Conservation (phyloP, 2,329 filamentous ascomycete species). For the Microdochium bolleyi region DNA sequence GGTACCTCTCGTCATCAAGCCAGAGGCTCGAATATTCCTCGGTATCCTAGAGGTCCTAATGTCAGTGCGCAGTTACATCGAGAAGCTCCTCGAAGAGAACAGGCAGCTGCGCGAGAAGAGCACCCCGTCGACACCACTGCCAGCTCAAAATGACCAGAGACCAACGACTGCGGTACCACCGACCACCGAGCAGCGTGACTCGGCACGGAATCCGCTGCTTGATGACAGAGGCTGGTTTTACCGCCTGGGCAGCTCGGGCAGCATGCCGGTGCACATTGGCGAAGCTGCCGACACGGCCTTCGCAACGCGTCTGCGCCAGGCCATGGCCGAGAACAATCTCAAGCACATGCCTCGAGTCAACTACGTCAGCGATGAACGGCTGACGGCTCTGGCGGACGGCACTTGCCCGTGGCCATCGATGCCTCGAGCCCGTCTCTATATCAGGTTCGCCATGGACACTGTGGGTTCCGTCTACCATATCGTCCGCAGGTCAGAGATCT, state of each 20-base stretch:
- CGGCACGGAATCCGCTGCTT: slow-evolving; percentile 8
- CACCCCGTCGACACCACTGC: not conserved
- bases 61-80: slow-evolving; percentile 21
- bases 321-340: slow-evolving; percentile 17
- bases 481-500: slow-evolving; percentile 26
- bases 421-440: slow-evolving; percentile 24
- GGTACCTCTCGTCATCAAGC: no score
- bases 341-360: slow-evolving; percentile 24
- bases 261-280: slow-evolving; percentile 24
- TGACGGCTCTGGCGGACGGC: slow-evolving; percentile 17
- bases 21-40: not conserved
- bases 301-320: slow-evolving; percentile 26
- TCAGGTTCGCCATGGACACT: slow-evolving; percentile 31
- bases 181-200: slow-evolving; percentile 1
- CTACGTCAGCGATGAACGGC: slow-evolving; percentile 21
- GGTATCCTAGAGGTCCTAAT: slow-evolving; percentile 23
- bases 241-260: slow-evolving; percentile 18
- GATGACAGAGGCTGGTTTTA: slow-evolving; percentile 24
- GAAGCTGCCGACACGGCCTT: slow-evolving; percentile 27
- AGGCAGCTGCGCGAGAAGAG: slow-evolving; percentile 15
- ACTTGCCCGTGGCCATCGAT: slow-evolving; percentile 29
- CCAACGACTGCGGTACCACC: not conserved
- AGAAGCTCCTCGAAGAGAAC: slow-evolving; percentile 24
- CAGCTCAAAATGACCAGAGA: not conserved
- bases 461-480: slow-evolving; percentile 32